phyloP scores from a whole-genome alignment of 139 green algal genomes.

The Chlorella sp. region DNA sequence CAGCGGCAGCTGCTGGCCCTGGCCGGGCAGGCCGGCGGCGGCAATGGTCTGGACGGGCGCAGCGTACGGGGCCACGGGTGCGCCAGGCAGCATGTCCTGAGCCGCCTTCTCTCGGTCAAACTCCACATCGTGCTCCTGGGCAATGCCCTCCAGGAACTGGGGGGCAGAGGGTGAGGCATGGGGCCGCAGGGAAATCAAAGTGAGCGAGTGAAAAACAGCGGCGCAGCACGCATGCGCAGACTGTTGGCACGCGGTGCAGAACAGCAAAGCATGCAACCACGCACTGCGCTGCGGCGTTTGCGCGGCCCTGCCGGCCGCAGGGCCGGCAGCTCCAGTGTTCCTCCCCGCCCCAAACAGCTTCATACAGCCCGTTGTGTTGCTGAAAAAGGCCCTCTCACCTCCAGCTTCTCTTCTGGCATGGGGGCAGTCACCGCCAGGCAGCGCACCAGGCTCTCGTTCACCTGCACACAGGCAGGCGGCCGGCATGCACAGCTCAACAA shows the following conservation, averaged over 20 bases:
- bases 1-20: background rate
- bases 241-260: background rate
- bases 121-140: conserved; percentile 54
- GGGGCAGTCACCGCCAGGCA: conserved; percentile 63
- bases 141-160: conserved; percentile 56
- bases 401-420: conserved; percentile 51
- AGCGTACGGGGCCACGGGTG: background rate
- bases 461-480: background rate
- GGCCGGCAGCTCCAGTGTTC: background rate
- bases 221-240: background rate
- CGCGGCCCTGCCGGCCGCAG: background rate
- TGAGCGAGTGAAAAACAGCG: background rate
- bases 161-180: background rate
- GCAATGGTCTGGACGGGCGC: background rate
- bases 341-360: too few relatives aligned
- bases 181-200: background rate
- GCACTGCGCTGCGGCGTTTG: too few relatives aligned
- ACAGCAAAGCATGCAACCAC: background rate
- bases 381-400: too few relatives aligned
- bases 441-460: conserved; percentile 59
- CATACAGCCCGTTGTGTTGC: too few relatives aligned
- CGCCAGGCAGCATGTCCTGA: conserved; percentile 47
- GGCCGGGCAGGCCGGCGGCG: background rate
- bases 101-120: conserved; percentile 55
- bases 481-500: too few relatives aligned